Conservation (phyloP, 2,329 filamentous ascomycete genomes). For the Lecanicillium sp. region DNA sequence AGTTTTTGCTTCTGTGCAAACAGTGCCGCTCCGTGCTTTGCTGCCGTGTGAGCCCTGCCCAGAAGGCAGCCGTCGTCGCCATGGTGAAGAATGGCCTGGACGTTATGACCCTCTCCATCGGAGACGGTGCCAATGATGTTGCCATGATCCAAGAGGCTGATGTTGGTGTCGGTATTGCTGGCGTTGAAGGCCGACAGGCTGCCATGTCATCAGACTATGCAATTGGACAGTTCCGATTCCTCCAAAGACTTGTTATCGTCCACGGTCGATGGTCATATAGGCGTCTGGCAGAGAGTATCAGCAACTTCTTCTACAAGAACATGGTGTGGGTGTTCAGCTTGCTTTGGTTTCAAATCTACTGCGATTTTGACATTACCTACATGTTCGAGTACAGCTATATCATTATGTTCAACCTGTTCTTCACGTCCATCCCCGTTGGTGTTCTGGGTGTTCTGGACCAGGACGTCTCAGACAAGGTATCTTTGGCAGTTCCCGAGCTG, state of each 20-base stretch:
- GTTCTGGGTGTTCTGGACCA: slow-evolving; percentile 96
- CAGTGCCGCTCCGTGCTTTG: slow-evolving; percentile 95
- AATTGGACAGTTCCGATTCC: slow-evolving; percentile 86
- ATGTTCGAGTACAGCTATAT: slow-evolving; percentile 98
- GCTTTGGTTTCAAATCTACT: slow-evolving; percentile 96
- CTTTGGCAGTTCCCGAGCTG: slow-evolving; percentile 86
- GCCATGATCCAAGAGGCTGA: slow-evolving; percentile 98
- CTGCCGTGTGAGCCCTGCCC: slow-evolving; percentile 91
- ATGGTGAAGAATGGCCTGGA: slow-evolving; percentile 94
- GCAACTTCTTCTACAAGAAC: slow-evolving; percentile 99
- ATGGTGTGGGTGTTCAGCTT: slow-evolving; percentile 95
- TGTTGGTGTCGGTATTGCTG: slow-evolving; percentile 92
- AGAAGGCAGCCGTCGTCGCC: slow-evolving; percentile 93
- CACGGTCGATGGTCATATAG: slow-evolving; percentile 97
- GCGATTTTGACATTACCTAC: slow-evolving; percentile 93
- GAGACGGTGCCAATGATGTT: slow-evolving; percentile 91
- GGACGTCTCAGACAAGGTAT: slow-evolving; percentile 90
- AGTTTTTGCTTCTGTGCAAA: slow-evolving; percentile 92
- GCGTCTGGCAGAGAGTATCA: slow-evolving; percentile 83
- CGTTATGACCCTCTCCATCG: slow-evolving; percentile 91
- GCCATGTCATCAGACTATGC: slow-evolving; percentile 96
- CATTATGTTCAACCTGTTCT: slow-evolving; percentile 90
- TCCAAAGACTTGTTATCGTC: slow-evolving; percentile 77
- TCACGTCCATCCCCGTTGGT: slow-evolving; percentile 90
- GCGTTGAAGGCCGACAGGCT: slow-evolving; percentile 84